Evolutionary conservation across 2,329 filamentous ascomycete genomes (phyloP).

Genomic region (Dendryphion nanum): DNA sequence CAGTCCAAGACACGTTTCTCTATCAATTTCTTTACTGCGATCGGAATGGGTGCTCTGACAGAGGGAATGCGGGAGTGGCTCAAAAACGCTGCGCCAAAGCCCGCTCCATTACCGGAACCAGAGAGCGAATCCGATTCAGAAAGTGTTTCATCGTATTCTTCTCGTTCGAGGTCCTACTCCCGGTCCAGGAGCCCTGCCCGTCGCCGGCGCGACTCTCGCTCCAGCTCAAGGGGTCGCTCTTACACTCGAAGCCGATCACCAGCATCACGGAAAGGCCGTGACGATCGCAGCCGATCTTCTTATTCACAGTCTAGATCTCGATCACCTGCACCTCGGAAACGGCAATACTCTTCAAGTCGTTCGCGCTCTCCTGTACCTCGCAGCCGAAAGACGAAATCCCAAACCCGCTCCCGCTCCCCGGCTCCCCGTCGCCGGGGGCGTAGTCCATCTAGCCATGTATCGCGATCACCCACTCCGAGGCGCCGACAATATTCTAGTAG

Average conservation of each 20-base stretch:
- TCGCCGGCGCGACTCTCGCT: slow-evolving; percentile 18
- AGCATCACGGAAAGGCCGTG: slow-evolving; percentile 14
- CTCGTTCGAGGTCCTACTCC: slow-evolving; percentile 24
- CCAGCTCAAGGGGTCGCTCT: slow-evolving; percentile 23
- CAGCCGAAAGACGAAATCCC: neutral
- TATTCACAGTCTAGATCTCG: slow-evolving; percentile 12
- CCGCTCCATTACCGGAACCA: slow-evolving; percentile 55
- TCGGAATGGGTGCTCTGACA: slow-evolving; percentile 91
- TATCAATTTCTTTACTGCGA: slow-evolving; percentile 99
- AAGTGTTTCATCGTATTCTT: slow-evolving; percentile 34
- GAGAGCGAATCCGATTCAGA: slow-evolving; percentile 35
- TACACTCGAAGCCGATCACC: slow-evolving; percentile 30
- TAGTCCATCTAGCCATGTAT: slow-evolving; percentile 16
- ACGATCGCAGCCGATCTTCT: slow-evolving; percentile 21
- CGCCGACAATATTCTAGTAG: slow-evolving; percentile 2
- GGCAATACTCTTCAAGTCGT: slow-evolving; percentile 26
- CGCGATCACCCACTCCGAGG: slow-evolving; percentile 12
- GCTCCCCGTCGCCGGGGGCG: slow-evolving; percentile 23
- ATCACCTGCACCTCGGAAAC: slow-evolving; percentile 21
- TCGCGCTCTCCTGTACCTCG: slow-evolving; percentile 11
- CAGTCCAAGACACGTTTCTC: slow-evolving; percentile 90
- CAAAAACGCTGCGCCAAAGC: slow-evolving; percentile 79
- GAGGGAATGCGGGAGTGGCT: slow-evolving; percentile 92
- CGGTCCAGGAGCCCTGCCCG: slow-evolving; percentile 14
- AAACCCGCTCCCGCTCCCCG: slow-evolving; percentile 7